phyloP scores from a whole-genome alignment of 2,329 filamentous ascomycete genomes.

The Diaporthe amygdali region DNA sequence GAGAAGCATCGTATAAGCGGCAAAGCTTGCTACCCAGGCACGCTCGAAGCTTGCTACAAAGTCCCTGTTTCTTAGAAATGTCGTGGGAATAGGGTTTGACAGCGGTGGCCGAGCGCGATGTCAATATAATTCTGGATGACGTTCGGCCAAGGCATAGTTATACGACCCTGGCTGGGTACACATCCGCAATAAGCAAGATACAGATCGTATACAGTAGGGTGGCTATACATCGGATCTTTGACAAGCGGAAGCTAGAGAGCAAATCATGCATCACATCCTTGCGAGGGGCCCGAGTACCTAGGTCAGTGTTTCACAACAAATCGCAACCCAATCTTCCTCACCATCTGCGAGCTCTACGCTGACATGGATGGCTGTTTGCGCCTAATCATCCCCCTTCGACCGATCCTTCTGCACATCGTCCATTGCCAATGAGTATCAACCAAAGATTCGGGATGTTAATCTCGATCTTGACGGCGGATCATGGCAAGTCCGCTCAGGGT shows the following conservation, averaged over 20 bases:
- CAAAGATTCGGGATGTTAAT: background rate
- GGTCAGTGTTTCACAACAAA: background rate
- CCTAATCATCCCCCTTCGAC: background rate
- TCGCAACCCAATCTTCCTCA: background rate
- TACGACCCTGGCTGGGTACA: background rate
- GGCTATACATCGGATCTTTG: background rate
- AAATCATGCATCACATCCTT: background rate
- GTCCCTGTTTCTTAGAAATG: background rate
- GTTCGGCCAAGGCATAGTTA: background rate
- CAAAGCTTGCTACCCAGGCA: background rate
- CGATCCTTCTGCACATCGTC: background rate
- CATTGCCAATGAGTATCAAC: background rate
- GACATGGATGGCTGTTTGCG: background rate
- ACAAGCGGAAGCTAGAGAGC: slow-evolving; percentile 1
- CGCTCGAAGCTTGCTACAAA: too few relatives aligned
- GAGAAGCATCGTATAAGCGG: background rate
- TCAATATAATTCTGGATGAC: background rate
- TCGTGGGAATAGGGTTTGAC: background rate
- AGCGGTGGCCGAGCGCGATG: background rate
- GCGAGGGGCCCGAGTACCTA: background rate
- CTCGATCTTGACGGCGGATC: background rate
- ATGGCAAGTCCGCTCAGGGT: background rate
- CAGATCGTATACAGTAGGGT: background rate
- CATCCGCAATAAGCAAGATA: background rate
- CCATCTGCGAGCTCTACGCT: background rate